Evolutionary conservation across 495 filamentous ascomycete genomes (phyloP).

Genomic region (Geoglossum glabrum): DNA sequence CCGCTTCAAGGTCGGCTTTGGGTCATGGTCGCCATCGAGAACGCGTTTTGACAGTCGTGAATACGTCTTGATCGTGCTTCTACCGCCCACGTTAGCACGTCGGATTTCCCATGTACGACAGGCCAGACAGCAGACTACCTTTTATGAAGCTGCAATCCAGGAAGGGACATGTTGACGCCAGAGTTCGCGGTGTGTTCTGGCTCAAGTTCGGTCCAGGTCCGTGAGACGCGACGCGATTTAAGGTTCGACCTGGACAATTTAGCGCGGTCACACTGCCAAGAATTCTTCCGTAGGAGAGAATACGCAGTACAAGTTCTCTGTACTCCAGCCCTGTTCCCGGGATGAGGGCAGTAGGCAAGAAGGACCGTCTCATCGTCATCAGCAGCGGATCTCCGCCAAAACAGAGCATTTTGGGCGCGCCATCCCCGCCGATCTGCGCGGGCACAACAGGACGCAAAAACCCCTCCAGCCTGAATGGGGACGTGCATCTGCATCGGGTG

Average conservation of each 20-base stretch:
- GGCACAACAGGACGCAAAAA: too few species aligned
- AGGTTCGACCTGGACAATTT: background rate
- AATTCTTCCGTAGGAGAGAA: too few species aligned
- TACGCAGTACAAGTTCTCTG: too few species aligned
- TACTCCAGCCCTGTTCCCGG: too few species aligned
- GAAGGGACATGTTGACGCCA: background rate
- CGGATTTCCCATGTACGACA: background rate
- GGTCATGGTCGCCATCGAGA: constrained; percentile 4
- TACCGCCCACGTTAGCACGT: background rate
- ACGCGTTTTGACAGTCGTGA: constrained; percentile 12
- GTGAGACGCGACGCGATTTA: background rate
- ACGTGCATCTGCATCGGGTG: too few species aligned
- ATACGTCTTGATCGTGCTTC: constrained; percentile 12
- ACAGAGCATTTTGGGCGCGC: too few species aligned
- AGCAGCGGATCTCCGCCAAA: too few species aligned
- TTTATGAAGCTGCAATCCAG: background rate
- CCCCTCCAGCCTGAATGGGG: too few species aligned
- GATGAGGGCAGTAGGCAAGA: too few species aligned
- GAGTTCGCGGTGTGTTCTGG: background rate
- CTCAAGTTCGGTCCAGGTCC: background rate
- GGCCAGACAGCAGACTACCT: background rate
- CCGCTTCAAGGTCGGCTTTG: constrained; percentile 12
- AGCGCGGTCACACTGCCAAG: background rate
- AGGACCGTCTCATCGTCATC: too few species aligned
- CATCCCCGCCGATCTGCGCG: too few species aligned